A percentile compares a stretch with the other conserved stretches of the same genome.
These are phyloP conservation scores for Jacaranda copaia DNA, from an alignment of 257 asterid species.

Conservation along the genomic window DNA sequence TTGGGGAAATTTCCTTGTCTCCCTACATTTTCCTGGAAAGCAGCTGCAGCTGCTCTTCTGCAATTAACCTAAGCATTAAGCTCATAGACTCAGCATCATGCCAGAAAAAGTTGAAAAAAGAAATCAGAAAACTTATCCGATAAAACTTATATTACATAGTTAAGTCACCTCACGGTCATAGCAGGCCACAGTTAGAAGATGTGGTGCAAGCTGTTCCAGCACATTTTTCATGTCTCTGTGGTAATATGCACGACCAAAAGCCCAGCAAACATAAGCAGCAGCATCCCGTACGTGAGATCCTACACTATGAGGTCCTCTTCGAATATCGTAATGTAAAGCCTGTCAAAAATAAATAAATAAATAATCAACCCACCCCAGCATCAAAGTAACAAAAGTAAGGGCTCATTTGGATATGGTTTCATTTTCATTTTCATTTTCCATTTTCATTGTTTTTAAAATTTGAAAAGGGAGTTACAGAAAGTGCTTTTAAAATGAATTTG, in stretches of 20 bases:
- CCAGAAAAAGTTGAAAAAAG: constrained; percentile 31
- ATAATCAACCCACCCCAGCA: constrained; percentile 23
- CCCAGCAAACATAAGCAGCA: constrained; percentile 99
- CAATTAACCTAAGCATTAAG: constrained; percentile 83
- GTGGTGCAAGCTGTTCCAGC: constrained; percentile 85
- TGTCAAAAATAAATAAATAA: constrained; percentile 35
- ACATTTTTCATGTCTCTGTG: constrained; percentile 81
- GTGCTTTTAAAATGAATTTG: no score
- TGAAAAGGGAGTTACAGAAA: no score
- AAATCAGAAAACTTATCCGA: constrained; percentile 18
- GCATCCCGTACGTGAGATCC: constrained; percentile 99
- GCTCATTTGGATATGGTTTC: no score
- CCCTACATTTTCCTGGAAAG: constrained; percentile 99
- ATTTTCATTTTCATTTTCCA: no score
- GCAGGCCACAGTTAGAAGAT: constrained; percentile 91
- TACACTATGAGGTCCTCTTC: constrained; percentile 99
- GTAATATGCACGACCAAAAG: constrained; percentile 94
- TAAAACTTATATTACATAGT: constrained; percentile 23
- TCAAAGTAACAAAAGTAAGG: constrained; percentile 6
- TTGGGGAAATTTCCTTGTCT: constrained; percentile 90
- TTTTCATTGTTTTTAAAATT: no score
- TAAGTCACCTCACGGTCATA: constrained; percentile 96
- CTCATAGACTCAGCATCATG: constrained; percentile 39
- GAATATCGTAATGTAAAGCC: constrained; percentile 96
- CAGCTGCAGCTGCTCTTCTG: constrained; percentile 99